These are phyloP conservation scores for Colletotrichum sp. DNA, from an alignment of 2,329 filamentous ascomycete genomes.

Conservation along the genomic window DNA sequence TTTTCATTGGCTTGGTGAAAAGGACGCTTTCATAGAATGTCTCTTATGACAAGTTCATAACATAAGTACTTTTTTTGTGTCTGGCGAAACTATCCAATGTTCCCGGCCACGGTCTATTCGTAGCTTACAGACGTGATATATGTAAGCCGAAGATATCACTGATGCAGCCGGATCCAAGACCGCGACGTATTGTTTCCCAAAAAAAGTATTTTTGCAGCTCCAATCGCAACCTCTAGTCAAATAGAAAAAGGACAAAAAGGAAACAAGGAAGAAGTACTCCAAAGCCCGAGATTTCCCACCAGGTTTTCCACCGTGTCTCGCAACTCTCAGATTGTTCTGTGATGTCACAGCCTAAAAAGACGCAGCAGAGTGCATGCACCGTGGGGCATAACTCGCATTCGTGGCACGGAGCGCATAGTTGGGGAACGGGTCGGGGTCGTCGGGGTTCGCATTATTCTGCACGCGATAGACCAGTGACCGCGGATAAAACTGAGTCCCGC, in stretches of 20 bases:
- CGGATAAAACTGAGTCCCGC: background rate
- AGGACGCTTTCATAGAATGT: background rate
- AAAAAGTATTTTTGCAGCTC: background rate
- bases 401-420: background rate
- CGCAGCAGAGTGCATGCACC: background rate
- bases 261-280: background rate
- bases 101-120: background rate
- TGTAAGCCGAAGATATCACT: background rate
- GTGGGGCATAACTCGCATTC: background rate
- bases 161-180: background rate
- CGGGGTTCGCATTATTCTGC: background rate
- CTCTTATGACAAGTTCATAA: background rate
- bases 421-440: background rate
- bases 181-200: background rate
- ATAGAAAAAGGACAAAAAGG: background rate
- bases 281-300: background rate
- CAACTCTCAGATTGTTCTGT: background rate
- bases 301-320: background rate
- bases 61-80: background rate
- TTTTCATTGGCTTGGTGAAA: rapidly evolving
- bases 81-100: background rate
- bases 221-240: background rate
- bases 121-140: background rate
- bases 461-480: background rate
- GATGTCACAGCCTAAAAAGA: background rate